Evolutionary conservation across 2,329 filamentous ascomycete genomes (phyloP), one percentile per base, ranked within the genome.

Genomic region (Karstenula rhodostoma): DNA sequence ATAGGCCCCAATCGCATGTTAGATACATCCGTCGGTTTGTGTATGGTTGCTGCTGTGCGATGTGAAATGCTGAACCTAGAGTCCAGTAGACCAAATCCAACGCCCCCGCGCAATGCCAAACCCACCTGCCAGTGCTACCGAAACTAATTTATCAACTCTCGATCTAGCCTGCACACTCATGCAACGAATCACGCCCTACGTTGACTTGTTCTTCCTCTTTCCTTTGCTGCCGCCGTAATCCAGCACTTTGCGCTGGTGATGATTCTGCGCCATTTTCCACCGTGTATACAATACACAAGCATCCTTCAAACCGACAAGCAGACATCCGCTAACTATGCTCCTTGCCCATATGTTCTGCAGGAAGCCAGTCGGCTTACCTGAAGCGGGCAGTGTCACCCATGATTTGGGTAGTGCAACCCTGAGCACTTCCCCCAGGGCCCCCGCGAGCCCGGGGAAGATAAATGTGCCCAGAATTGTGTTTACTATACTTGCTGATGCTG

Each of bases 291-390:
- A 77, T 67, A 87, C 79, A 35, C 89, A 69, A 7, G 85, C 85
- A 74, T 90, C 88, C 76, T 94, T 95, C 55, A 97, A 77, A 10
- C 97, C 89, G 17, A 98, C 89, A 70, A 94, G 97, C 22, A 96
- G 79, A 73, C 92, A 95, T 0, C 95, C 95, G 1, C 95, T 95
- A 1, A 95, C 85, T 2, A 99, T 82, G 71, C 92, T 97, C 58
- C 95, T 85, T 0, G 93, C 95, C 93, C 95, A 98, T 60, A 89
- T 88, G 67, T 91, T 87, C 72, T 95, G 91, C 33, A 99, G 77
- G 27, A 98, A 82, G 0, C 91, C 89, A 0, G 86, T 86, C 3
- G 85, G 81, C 37, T 82, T 74, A 32, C 74, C 62, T 10, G 33
- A 61, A 13, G 72, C 64, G 4, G 78, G 80, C 79, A 10, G 90